These are phyloP conservation scores for Myxozyma monticola DNA, from an alignment of 805 yeast genomes.

Conservation along the genomic window DNA sequence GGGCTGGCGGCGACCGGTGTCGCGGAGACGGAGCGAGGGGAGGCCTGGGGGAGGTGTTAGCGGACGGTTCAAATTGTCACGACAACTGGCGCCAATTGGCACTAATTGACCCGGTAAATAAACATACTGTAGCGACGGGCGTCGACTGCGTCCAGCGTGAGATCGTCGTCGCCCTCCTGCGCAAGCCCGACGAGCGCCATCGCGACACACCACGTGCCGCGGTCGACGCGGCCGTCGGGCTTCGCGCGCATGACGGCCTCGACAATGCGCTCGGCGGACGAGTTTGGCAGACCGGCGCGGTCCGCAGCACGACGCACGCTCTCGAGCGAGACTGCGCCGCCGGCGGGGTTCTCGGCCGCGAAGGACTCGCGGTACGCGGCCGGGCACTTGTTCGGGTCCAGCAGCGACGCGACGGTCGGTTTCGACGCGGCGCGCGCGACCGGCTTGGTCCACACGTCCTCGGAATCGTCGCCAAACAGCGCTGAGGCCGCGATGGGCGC, in stretches of 20 bases:
- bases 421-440: conserved; percentile 11
- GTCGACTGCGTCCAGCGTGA: conserved; percentile 36
- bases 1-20: conserved; percentile 4
- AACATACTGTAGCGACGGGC: conserved; percentile 22
- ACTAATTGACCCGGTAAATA: background rate
- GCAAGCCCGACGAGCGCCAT: conserved; percentile 40
- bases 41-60: too few species aligned
- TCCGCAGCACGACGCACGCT: conserved; percentile 24
- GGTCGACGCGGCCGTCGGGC: conserved; percentile 31
- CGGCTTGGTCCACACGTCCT: conserved; percentile 12
- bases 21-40: conserved; percentile 15
- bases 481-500: conserved; percentile 2
- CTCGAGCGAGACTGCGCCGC: conserved; percentile 24
- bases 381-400: conserved; percentile 26
- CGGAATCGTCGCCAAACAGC: conserved; percentile 18
- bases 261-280: conserved; percentile 19
- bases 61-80: background rate
- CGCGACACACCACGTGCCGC: conserved; percentile 38
- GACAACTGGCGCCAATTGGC: background rate
- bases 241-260: conserved; percentile 23
- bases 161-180: conserved; percentile 37
- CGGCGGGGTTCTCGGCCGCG: conserved; percentile 30
- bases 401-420: conserved; percentile 29
- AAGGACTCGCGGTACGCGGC: conserved; percentile 27
- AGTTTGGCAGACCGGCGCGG: conserved; percentile 27